Evolutionary conservation across 78 protist genomes (phyloP), one percentile per base, ranked within the genome.

Genomic region (Speleostelium caveatum): DNA sequence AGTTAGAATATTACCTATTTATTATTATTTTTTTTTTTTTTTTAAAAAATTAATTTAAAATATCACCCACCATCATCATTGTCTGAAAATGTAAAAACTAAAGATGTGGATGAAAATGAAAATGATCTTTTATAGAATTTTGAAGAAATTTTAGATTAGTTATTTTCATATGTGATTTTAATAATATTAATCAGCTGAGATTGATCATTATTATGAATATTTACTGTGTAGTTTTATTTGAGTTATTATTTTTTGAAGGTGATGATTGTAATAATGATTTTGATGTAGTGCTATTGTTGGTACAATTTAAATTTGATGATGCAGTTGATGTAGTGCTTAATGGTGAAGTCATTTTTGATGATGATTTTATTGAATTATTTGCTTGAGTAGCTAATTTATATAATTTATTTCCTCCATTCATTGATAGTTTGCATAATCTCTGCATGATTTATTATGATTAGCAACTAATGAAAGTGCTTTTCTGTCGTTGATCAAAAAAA

Each of bases 1-100:
- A n/a, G n/a, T n/a, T n/a, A n/a, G n/a, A n/a, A n/a, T 49, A 49
- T 49, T 49, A 49, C 56, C 14, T 49, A 49, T 14, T 49, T 49
- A 14, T 49, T 49, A 8, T 49, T 49, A 16, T 49, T 49, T 14
- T n/a, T n/a, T n/a, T n/a, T n/a, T n/a, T n/a, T n/a, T n/a, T n/a
- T n/a, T n/a, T n/a, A n/a, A n/a, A n/a, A n/a, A n/a, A n/a, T n/a
- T n/a, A n/a, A n/a, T n/a, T n/a, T n/a, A n/a, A n/a, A 68, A 68
- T 49, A 71, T 71, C 77, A 71, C 77, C 77, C 77, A 71, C 77
- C 77, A 68, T 68, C 75, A 49, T 68, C 75, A 30, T 24, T 45
- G 38, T 33, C 75, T 41, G 35, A 68, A 42, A 68, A 41, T 41
- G 75, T 42, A 68, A 68, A 68, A 28, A 35, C 59, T 68, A 68